These are phyloP conservation scores for Heliamphora pulchella DNA, from an alignment of 179 eudicot species.

Conservation along the genomic window DNA sequence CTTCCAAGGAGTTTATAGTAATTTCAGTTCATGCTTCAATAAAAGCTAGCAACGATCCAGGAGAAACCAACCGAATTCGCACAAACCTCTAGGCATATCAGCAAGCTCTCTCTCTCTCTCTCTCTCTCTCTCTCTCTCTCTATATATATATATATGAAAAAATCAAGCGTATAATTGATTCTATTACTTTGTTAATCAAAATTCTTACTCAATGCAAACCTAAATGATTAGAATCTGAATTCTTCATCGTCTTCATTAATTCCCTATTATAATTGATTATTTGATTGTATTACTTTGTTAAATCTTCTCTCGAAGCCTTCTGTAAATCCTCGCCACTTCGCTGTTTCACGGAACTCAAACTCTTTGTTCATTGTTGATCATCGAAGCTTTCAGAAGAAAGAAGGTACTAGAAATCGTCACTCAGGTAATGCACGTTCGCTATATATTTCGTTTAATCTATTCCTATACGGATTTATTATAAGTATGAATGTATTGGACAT, in stretches of 20 bases:
- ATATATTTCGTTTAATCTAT: neutral
- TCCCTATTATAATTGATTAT: neutral
- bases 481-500: neutral
- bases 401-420: slow-evolving; percentile 5
- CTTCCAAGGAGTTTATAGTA: neutral
- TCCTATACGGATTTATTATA: neutral
- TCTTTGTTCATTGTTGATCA: slow-evolving; percentile 30
- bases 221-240: neutral
- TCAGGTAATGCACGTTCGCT: neutral
- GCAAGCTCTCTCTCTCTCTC: neutral
- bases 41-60: too few relatives aligned
- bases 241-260: neutral
- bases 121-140: neutral
- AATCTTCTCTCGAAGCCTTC: neutral
- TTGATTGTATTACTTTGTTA: neutral
- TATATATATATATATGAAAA: neutral
- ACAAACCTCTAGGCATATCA: neutral
- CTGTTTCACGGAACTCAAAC: neutral
- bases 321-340: neutral
- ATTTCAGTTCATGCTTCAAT: neutral
- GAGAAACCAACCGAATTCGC: neutral
- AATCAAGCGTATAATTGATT: neutral
- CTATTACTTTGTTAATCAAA: neutral
- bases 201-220: neutral
- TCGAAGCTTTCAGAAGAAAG: slow-evolving; percentile 21